Evolutionary conservation across 257 asterid genomes (phyloP), one percentile per base, ranked within the genome.

Genomic region (Rauvolfia tetraphylla): DNA sequence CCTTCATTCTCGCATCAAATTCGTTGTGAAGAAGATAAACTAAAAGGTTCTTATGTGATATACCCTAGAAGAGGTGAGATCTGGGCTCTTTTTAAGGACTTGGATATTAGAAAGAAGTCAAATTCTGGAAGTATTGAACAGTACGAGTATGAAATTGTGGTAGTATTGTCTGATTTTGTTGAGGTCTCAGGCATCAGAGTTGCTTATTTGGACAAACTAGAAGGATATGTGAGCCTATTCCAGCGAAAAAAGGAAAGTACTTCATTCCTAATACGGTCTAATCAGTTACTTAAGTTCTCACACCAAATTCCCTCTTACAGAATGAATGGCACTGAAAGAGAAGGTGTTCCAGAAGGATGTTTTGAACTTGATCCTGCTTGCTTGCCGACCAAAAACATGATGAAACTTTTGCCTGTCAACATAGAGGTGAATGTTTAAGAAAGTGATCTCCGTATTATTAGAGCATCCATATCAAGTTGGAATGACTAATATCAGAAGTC

Each of bases 1-100:
- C 25, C 44, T 17, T 62, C 88, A 7, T 86, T 87, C 74, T 90
- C 94, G 59, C 92, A 89, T 83, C 82, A 74, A 81, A 85, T 89
- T 74, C n/a, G 15, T 14, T 71, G 57, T 71, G 57, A 80, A 65
- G 7, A 41, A 65, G 78, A 76, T 54, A 75, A 57, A 73, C 78
- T 68, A 68, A 83, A 79, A 76, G 77, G 76, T 27, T 72, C 82
- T 58, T 59, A 76, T 31, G 3, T 57, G 65, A 75, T 75, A 57
- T 65, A 75, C 29, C 73, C 79, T 0, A 62, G 49, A 29, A 63
- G 29, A 44, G 79, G 73, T 25, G 72, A 75, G 57, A 48, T 59
- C 12, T 75, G 79, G 79, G 79, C 79, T 58, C 72, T 75, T 41
- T 73, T 56, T 25, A 34, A 34, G 42, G 78, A 58, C 57, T 51